Evolutionary conservation across 2,329 filamentous ascomycete genomes (phyloP).

Genomic region (Clonostachys rosea): DNA sequence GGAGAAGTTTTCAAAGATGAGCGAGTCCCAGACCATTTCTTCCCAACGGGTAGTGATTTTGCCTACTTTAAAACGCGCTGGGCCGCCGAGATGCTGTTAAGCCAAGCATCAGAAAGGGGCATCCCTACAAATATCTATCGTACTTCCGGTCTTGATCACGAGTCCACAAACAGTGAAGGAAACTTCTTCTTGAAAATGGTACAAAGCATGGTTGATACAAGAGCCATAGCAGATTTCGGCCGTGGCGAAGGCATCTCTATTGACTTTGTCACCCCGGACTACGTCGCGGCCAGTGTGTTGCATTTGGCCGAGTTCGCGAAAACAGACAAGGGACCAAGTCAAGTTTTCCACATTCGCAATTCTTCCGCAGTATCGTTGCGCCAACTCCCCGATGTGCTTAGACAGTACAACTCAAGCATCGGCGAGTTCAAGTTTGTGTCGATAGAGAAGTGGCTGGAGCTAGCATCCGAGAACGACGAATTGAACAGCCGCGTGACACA

Average conservation of each 20-base stretch:
- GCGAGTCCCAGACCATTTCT: background rate
- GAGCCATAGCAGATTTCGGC: background rate
- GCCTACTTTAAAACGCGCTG: conserved; percentile 19
- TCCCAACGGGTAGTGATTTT: conserved; percentile 12
- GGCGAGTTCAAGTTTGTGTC: background rate
- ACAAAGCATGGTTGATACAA: background rate
- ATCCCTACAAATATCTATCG: conserved; percentile 12
- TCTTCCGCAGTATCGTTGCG: background rate
- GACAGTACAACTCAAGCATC: background rate
- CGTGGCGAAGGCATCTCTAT: background rate
- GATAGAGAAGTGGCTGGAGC: background rate
- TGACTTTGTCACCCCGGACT: background rate
- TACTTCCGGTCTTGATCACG: background rate
- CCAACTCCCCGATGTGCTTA: background rate
- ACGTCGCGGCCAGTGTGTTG: background rate
- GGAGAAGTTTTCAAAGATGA: background rate
- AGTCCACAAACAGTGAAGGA: background rate
- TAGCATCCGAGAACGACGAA: background rate
- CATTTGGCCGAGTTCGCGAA: background rate
- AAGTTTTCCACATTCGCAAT: background rate
- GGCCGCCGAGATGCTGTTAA: conserved; percentile 15
- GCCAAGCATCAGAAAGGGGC: conserved; percentile 12
- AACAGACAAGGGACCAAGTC: background rate
- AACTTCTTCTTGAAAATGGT: background rate
- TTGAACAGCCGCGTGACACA: background rate